A percentile compares a stretch with the other conserved stretches of the same genome.
Conservation (phyloP, 306 rosid species). For the Fagus sylvatica region DNA sequence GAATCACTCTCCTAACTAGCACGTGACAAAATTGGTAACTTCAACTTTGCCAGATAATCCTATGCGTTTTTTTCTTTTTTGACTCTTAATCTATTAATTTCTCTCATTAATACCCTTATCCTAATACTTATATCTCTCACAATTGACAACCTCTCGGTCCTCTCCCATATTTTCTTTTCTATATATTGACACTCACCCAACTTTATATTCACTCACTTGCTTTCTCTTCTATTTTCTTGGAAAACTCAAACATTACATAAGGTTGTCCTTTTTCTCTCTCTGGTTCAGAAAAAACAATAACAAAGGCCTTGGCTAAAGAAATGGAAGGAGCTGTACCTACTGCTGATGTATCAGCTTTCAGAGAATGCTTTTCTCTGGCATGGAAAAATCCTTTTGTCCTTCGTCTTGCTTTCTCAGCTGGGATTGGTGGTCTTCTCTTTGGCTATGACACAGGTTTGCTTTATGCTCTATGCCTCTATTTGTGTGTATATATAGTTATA, state of each 20-base stretch:
- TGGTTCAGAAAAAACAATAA: not conserved
- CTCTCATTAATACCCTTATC: too few species aligned
- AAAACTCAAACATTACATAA: not conserved
- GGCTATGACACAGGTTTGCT: slow-evolving; percentile 60
- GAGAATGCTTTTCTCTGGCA: slow-evolving; percentile 62
- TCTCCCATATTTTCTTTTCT: not conserved
- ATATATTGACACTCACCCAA: not conserved
- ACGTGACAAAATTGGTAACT: too few species aligned
- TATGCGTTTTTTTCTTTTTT: too few species aligned
- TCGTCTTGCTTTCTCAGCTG: slow-evolving; percentile 71
- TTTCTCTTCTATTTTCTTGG: not conserved
- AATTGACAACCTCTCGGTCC: not conserved
- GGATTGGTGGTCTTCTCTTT: slow-evolving; percentile 68
- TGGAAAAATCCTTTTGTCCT: slow-evolving; percentile 65
- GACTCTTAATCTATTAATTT: too few species aligned
- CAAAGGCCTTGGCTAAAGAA: not conserved
- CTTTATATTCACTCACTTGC: not conserved
- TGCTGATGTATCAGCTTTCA: slow-evolving; percentile 58
- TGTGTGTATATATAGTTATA: too few species aligned
- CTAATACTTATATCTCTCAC: too few species aligned
- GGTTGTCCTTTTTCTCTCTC: not conserved
- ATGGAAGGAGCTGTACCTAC: slow-evolving; percentile 63
- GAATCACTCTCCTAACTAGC: too few species aligned
- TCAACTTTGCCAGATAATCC: too few species aligned
- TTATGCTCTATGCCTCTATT: not conserved